phyloP scores from a whole-genome alignment of 495 filamentous ascomycete genomes.

The Penicillium lagena region DNA sequence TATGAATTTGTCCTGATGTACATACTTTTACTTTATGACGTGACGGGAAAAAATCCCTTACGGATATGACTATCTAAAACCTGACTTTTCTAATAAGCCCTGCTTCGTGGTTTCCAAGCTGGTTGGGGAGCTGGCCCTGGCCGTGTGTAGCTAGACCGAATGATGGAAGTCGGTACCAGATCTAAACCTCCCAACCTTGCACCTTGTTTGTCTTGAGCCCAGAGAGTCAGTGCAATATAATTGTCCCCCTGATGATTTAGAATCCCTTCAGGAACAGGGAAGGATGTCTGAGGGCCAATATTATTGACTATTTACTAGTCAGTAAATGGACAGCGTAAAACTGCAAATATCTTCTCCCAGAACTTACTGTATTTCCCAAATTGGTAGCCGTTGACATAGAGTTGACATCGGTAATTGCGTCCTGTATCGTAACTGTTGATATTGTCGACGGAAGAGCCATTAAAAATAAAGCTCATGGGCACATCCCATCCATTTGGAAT shows the following conservation, averaged over 20 bases:
- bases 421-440: slow-evolving; percentile 10
- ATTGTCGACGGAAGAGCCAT: slow-evolving; percentile 2
- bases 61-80: background rate
- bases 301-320: slow-evolving; percentile 23
- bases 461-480: slow-evolving; percentile 52
- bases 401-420: slow-evolving; percentile 41
- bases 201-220: slow-evolving; percentile 43
- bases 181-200: slow-evolving; percentile 1
- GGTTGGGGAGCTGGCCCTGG: slow-evolving; percentile 1
- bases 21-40: no score
- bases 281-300: slow-evolving; percentile 59
- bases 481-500: slow-evolving; percentile 48
- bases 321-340: no score
- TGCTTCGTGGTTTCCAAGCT: slow-evolving; percentile 1
- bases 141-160: slow-evolving; percentile 7
- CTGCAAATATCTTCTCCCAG: background rate
- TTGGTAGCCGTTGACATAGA: slow-evolving; percentile 67
- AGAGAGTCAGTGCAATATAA: slow-evolving; percentile 47
- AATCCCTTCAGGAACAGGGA: slow-evolving; percentile 57
- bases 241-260: slow-evolving; percentile 55
- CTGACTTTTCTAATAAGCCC: slow-evolving; percentile 5
- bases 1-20: background rate
- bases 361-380: slow-evolving; percentile 53
- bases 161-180: slow-evolving; percentile 3
- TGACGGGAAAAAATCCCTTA: no score